These are phyloP conservation scores for Diaporthe caulivora DNA, from an alignment of 2,329 filamentous ascomycete genomes.

Conservation along the genomic window DNA sequence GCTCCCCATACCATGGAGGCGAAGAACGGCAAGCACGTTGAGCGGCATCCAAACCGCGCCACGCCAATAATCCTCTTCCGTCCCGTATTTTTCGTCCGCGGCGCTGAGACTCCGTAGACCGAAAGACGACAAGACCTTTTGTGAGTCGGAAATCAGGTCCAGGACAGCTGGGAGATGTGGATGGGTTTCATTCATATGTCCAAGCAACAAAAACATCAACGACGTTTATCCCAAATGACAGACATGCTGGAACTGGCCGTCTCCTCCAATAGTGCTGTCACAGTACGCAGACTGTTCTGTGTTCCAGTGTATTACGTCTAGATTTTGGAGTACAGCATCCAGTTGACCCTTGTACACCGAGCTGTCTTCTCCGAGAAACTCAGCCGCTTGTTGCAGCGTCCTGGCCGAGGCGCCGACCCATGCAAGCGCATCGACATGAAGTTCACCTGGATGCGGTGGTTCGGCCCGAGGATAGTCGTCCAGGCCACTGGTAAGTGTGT, in stretches of 20 bases:
- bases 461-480: slow-evolving; percentile 93
- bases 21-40: slow-evolving; percentile 63
- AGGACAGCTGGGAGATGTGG: slow-evolving; percentile 38
- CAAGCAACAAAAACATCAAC: slow-evolving; percentile 41
- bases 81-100: slow-evolving; percentile 37
- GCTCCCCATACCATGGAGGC: slow-evolving; percentile 57
- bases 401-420: slow-evolving; percentile 95
- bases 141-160: slow-evolving; percentile 37
- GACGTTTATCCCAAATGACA: slow-evolving; percentile 41
- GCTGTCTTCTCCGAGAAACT: slow-evolving; percentile 78
- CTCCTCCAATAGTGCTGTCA: slow-evolving; percentile 81
- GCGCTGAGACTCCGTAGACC: slow-evolving; percentile 41
- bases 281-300: slow-evolving; percentile 82
- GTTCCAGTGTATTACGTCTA: slow-evolving; percentile 92
- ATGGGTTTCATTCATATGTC: slow-evolving; percentile 39
- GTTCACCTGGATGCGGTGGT: slow-evolving; percentile 89
- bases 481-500: slow-evolving; percentile 88
- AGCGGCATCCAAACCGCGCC: slow-evolving; percentile 42
- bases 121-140: slow-evolving; percentile 39
- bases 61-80: slow-evolving; percentile 42
- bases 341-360: slow-evolving; percentile 77
- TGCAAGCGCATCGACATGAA: slow-evolving; percentile 89
- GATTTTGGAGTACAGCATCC: slow-evolving; percentile 82
- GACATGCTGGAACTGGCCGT: slow-evolving; percentile 39
- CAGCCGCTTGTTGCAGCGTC: slow-evolving; percentile 80